A percentile compares a stretch with the other conserved stretches of the same genome.
phyloP scores from a whole-genome alignment of 2,329 filamentous ascomycete genomes.

The Alternaria arborescens region DNA sequence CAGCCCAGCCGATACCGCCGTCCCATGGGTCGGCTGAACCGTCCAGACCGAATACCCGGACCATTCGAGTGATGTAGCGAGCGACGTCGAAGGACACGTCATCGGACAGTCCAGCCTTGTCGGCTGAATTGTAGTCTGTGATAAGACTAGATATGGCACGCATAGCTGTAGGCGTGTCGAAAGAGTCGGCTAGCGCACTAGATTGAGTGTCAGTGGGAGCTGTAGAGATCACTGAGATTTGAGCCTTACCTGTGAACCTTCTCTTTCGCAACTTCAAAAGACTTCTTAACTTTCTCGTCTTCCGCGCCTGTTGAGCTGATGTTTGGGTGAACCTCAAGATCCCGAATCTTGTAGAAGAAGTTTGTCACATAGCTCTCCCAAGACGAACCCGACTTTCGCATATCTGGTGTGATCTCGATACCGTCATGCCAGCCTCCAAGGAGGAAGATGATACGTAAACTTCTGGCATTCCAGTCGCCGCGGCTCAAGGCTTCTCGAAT shows the following conservation, averaged over 20 bases:
- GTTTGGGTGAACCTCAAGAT: conserved; percentile 54
- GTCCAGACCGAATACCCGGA: conserved; percentile 85
- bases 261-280: conserved; percentile 63
- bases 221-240: neutral
- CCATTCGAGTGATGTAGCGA: conserved; percentile 82
- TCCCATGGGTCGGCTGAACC: conserved; percentile 58
- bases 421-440: conserved; percentile 90
- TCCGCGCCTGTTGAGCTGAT: conserved; percentile 40
- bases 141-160: conserved; percentile 79
- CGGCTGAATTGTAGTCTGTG: conserved; percentile 73
- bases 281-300: conserved; percentile 56
- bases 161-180: conserved; percentile 86
- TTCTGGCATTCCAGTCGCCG: conserved; percentile 77
- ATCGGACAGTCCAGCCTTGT: conserved; percentile 53
- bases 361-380: conserved; percentile 85
- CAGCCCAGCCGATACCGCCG: conserved; percentile 68
- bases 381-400: conserved; percentile 74
- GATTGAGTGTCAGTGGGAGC: neutral
- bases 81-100: conserved; percentile 65
- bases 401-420: conserved; percentile 86
- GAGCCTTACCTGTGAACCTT: conserved; percentile 59
- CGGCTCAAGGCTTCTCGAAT: conserved; percentile 80
- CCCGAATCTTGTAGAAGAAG: conserved; percentile 68
- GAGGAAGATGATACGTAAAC: conserved; percentile 85
- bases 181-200: conserved; percentile 78